Conservation (phyloP, 441 rosid genomes). For the Populus hybrid region DNA sequence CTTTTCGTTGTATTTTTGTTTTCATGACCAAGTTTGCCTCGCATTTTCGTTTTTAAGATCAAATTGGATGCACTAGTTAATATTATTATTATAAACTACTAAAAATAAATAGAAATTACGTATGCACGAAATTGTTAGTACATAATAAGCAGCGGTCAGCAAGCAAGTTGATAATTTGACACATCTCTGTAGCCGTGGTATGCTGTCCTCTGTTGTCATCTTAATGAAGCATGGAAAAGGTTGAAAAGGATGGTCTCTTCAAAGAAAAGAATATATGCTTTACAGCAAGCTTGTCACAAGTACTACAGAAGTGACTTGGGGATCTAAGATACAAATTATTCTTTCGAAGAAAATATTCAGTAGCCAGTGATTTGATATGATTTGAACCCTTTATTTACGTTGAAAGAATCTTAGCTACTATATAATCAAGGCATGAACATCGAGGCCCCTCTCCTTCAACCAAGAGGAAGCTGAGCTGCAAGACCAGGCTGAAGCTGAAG, state of each 20-base stretch:
- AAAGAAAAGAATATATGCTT: slow-evolving; percentile 40
- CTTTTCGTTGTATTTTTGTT: too few relatives aligned
- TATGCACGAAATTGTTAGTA: too few relatives aligned
- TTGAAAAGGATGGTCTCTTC: background rate
- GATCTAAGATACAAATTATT: slow-evolving; percentile 22
- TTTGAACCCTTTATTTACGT: background rate
- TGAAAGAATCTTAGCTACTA: background rate
- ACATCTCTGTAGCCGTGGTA: background rate
- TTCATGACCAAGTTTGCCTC: too few relatives aligned
- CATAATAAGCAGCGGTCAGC: too few relatives aligned
- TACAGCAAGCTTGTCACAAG: slow-evolving; percentile 29
- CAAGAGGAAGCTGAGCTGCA: background rate
- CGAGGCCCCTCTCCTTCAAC: background rate
- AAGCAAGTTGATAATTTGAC: background rate
- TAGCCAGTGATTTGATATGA: background rate
- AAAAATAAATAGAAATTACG: too few relatives aligned
- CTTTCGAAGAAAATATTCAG: slow-evolving; percentile 15
- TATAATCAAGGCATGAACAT: background rate
- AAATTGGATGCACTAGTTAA: background rate
- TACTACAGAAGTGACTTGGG: slow-evolving; percentile 29
- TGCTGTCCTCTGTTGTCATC: background rate
- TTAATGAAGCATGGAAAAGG: background rate
- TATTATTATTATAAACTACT: too few relatives aligned
- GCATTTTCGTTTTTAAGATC: too few relatives aligned
- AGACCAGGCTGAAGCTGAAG: background rate